Base-by-base conservation (phyloP, 2,329 filamentous ascomycete species). In the Fusarium graminum region DNA sequence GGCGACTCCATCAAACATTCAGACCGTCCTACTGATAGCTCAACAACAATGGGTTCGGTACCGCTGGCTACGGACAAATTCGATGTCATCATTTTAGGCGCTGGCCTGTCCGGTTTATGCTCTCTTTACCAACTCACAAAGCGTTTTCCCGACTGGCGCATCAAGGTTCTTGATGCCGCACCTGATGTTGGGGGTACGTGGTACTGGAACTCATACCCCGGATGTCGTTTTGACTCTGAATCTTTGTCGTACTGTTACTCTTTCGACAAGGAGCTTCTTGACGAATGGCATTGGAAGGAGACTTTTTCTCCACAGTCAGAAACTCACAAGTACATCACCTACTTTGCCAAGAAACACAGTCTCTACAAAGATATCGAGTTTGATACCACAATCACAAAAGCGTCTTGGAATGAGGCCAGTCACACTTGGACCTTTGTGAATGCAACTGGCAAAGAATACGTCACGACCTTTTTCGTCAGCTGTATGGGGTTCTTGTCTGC, bases 221-320 rank as follows among this genome's bases (percentile, higher is more conserved):
- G 71, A 7, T 76, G 80, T 0, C 65, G 75, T 2, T 84, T 81
- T 43, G 73, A 83, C 63, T 72, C 72, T 0, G 41, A 73, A 38
- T 72, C 77, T 2, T 77, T 80, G n/a, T 79, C 79, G 0, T 84
- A 85, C 65, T 62, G 67, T 4, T 68, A 41, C 26, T 68, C 65
- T 0, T 68, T 68, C 7, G 65, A 68, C 11, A 66, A 68, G 26
- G 65, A 67, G 29, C 45, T 68, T 3, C 65, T 68, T 0, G 62
- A 68, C 0, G 57, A 68, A 19, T 68, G 65, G 65, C 65, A 68
- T 12, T 68, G 65, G 65, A 68, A 68, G 1, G 65, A 68, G 3
- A 43, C 65, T 84, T 92, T 77, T 42, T 69, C 76, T 0, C 65
- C 75, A 0, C 76, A 78, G 19, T 59, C 74, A 4, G 79, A 83